phyloP scores from a whole-genome alignment of 495 filamentous ascomycete species.

The Aspergillus cavernicola region DNA sequence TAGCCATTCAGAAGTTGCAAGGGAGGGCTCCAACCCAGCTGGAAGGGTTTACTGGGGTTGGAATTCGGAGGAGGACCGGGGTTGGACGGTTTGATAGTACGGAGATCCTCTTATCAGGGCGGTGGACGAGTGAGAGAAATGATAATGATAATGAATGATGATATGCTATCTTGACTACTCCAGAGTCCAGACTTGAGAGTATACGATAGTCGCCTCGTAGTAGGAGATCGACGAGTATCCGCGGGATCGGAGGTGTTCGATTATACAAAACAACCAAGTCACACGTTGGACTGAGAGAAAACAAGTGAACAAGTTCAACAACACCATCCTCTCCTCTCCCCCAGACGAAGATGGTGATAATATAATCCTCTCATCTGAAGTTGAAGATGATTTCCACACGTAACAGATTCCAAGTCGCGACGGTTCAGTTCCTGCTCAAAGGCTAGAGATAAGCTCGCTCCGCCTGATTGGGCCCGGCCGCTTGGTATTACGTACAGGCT shows the following conservation, averaged over 20 bases:
- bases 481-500: slow-evolving; percentile 29
- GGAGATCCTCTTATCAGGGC: too few species aligned
- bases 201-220: background rate
- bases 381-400: slow-evolving; percentile 25
- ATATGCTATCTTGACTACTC: too few species aligned
- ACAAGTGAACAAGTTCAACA: too few species aligned
- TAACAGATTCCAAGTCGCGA: slow-evolving; percentile 23
- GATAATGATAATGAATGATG: slow-evolving; percentile 12
- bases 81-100: too few species aligned
- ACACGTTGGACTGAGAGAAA: too few species aligned
- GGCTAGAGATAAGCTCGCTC: slow-evolving; percentile 19
- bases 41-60: too few species aligned
- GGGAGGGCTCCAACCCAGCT: too few species aligned
- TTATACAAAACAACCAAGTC: too few species aligned
- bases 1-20: slow-evolving; percentile 33
- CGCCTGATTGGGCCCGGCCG: slow-evolving; percentile 23
- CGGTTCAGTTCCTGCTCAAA: slow-evolving; percentile 4
- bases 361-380: too few species aligned
- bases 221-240: background rate
- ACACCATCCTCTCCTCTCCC: too few species aligned
- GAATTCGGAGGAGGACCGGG: slow-evolving; percentile 8
- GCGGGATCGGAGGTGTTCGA: background rate
- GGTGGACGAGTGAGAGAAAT: background rate
- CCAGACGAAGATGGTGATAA: too few species aligned
- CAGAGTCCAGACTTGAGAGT: too few species aligned